A percentile compares a stretch with the other conserved stretches of the same genome.
These are phyloP conservation scores for Cicer chorassanicum DNA, from an alignment of 306 rosid genomes.

Conservation along the genomic window DNA sequence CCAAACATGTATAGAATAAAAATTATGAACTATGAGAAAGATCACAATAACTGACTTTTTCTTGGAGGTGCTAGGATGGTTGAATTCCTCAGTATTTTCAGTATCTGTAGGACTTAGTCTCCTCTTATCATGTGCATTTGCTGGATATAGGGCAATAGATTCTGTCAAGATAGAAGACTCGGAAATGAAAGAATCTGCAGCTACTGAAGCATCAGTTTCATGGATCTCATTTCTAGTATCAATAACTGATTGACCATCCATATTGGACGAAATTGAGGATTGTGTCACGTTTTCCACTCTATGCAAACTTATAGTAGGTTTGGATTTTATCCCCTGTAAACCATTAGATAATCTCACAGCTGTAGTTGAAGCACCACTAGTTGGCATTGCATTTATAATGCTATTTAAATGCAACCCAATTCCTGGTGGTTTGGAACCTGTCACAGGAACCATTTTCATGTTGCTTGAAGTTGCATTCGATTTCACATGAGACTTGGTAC, in stretches of 20 bases:
- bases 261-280: constrained; percentile 38
- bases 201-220: constrained; percentile 40
- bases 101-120: constrained; percentile 34
- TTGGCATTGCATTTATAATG: constrained; percentile 62
- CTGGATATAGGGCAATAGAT: constrained; percentile 22
- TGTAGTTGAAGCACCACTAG: constrained; percentile 43
- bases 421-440: constrained; percentile 59
- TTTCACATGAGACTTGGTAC: constrained; percentile 40
- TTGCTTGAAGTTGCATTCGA: constrained; percentile 40
- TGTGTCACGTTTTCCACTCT: constrained; percentile 39
- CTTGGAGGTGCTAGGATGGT: constrained; percentile 49
- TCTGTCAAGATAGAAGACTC: constrained; percentile 44
- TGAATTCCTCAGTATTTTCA: constrained; percentile 47
- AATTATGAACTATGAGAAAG: background rate
- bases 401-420: constrained; percentile 76
- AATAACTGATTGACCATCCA: constrained; percentile 40
- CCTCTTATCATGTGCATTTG: constrained; percentile 45
- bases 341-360: constrained; percentile 49
- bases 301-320: constrained; percentile 43
- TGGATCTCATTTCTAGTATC: constrained; percentile 45
- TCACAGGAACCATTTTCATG: constrained; percentile 40
- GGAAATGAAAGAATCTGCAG: constrained; percentile 42
- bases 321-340: constrained; percentile 46
- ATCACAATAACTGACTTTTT: constrained; percentile 57
- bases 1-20: constrained; percentile 27